Evolutionary conservation across 495 filamentous ascomycete genomes (phyloP).

Genomic region (Umbilicaria muhlenbergii): DNA sequence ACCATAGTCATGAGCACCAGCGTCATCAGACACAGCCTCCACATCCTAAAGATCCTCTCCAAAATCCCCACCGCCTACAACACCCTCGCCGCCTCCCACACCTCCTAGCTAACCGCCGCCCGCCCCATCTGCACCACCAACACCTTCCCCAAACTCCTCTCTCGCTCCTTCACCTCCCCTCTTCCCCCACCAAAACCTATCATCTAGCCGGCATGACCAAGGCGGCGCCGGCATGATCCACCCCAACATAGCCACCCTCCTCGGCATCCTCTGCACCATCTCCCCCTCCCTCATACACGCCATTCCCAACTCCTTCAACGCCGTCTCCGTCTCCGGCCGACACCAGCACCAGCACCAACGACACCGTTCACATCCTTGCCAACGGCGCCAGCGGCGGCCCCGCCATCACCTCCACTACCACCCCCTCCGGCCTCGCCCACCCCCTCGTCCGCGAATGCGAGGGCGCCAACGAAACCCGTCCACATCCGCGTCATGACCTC

Average conservation of each 20-base stretch:
- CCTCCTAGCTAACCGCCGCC: constrained; percentile 74
- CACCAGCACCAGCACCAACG: constrained; percentile 93
- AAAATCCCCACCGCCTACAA: constrained; percentile 62
- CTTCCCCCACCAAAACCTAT: constrained; percentile 59
- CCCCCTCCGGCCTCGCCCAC: constrained; percentile 62
- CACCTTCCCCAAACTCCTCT: constrained; percentile 94
- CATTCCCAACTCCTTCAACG: constrained; percentile 81
- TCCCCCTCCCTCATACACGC: constrained; percentile 55
- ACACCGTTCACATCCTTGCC: constrained; percentile 84
- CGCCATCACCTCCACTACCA: constrained; percentile 33
- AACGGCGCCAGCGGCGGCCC: constrained; percentile 83
- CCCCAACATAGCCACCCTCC: constrained; percentile 95
- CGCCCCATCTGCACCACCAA: constrained; percentile 97
- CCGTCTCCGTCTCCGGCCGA: constrained; percentile 94
- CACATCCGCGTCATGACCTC: constrained; percentile 49
- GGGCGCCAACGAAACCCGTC: constrained; percentile 95
- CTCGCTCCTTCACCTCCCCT: constrained; percentile 75
- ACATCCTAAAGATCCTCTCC: constrained; percentile 76
- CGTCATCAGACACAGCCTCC: constrained; percentile 89
- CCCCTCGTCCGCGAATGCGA: constrained; percentile 93
- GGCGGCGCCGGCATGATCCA: constrained; percentile 99
- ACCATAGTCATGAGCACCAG: constrained; percentile 96
- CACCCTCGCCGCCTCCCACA: constrained; percentile 55
- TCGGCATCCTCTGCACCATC: constrained; percentile 85
- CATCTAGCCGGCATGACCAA: constrained; percentile 91